A percentile compares a stretch with the other conserved stretches of the same genome.
These are phyloP conservation scores for Parasitella parasitica DNA, from an alignment of 371 early-diverging fungal genomes.

Conservation along the genomic window DNA sequence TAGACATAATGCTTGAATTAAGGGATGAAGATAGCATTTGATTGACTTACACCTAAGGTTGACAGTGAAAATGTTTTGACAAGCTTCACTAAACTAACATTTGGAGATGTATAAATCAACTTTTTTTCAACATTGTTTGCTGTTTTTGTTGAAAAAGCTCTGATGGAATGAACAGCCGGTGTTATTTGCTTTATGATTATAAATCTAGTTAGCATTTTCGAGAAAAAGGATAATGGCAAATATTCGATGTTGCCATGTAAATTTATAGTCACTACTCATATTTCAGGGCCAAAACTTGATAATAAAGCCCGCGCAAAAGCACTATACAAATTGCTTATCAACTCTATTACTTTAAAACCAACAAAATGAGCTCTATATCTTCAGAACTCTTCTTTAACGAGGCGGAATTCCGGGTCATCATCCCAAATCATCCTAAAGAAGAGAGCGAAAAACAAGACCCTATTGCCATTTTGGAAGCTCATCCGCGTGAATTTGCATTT, in stretches of 20 bases:
- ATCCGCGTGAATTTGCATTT: constrained; percentile 43
- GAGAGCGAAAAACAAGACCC: constrained; percentile 14
- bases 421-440: constrained; percentile 55
- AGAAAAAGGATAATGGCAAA: not conserved
- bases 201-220: not conserved
- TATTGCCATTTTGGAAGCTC: constrained; percentile 19
- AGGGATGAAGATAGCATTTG: not conserved
- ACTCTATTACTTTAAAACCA: not conserved
- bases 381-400: constrained; percentile 49
- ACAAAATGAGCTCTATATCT: constrained; percentile 16
- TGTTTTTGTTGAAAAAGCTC: not conserved
- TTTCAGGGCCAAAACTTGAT: not conserved
- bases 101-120: constrained; percentile 40
- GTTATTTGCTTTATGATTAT: not conserved
- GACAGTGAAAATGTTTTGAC: constrained; percentile 45
- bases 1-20: constrained; percentile 1
- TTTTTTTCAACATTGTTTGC: not conserved
- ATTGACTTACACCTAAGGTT: constrained; percentile 35
- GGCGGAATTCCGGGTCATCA: constrained; percentile 66
- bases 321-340: too few relatives aligned
- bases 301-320: not conserved
- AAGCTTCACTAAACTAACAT: constrained; percentile 33
- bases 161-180: not conserved
- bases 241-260: too few relatives aligned
- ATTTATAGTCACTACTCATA: not conserved